Base-by-base conservation (phyloP, 768 basidiomycete genomes). In the Omphalotus guepiniiformis region DNA sequence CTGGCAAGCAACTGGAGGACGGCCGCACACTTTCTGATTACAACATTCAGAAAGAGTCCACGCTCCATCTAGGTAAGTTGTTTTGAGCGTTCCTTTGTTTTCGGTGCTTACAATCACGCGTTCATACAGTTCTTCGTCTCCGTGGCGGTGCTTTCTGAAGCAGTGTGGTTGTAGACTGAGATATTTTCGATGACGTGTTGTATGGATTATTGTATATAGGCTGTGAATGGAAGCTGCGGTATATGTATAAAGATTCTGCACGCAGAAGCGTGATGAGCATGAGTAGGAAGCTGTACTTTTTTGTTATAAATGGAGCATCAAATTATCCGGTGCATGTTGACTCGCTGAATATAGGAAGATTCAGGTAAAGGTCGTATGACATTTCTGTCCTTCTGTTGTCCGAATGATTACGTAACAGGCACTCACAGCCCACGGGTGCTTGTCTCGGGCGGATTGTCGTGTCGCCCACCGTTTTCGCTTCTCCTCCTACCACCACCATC, bases 1-100 rank as follows among this genome's bases (percentile, higher is more conserved):
- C 88, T 43, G 89, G 90, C 32, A 91, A 92, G 73, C 88, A 91
- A 62, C 69, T 91, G 18, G 88, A 93, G 61, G 90, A 93, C 50
- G 90, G 89, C 4, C 82, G 88, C 39, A 92, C 89, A 0, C 74
- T 90, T 9, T 79, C 81, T 0, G 82, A 83, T 51, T 82, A 83
- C 57, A 82, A 82, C 58, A 82, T 82, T 36, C 81, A 80, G 69
- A 83, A 84, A 61, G 83, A 84, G 67, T 76, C 76, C 5, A 88
- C 85, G 28, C 71, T 88, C 43, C 74, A 85, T 43, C 65, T 65
- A 47, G 71, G 70, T 70, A 57, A 39, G 69, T 58, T 29, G 18
- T 34, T 16, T 46, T 39, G 29, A 6, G 15, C 38, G 22, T 27
- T 47, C n/a, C n/a, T 18, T 19, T 39, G n/a, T n/a, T n/a, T n/a